Percentiles rank a stretch among this genome's conserved stretches.
These are phyloP conservation scores for Ceratocystiopsis minuta DNA, from an alignment of 2,329 filamentous ascomycete species.

Conservation along the genomic window DNA sequence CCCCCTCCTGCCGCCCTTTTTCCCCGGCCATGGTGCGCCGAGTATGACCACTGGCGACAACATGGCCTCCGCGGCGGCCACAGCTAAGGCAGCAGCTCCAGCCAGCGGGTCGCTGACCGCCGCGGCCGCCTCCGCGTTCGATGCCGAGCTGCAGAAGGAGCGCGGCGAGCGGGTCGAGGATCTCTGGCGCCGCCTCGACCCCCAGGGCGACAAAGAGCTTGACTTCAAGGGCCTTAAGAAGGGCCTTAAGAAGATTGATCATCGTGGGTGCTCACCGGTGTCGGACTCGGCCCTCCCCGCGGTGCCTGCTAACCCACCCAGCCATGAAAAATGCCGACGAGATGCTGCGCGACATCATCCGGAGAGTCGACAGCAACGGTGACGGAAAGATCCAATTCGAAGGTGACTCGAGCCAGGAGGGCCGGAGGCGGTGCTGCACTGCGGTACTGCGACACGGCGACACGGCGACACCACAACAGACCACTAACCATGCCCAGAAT, in stretches of 20 bases:
- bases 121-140: background rate
- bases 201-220: conserved; percentile 56
- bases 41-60: conserved; percentile 8
- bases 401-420: conserved; percentile 31
- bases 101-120: background rate
- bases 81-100: background rate
- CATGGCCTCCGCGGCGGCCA: background rate
- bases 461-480: too few species aligned
- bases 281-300: too few species aligned
- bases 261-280: conserved; percentile 41
- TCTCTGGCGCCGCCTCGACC: conserved; percentile 72
- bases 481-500: conserved; percentile 47
- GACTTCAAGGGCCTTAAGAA: conserved; percentile 72
- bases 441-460: too few species aligned
- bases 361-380: conserved; percentile 63
- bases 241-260: conserved; percentile 75
- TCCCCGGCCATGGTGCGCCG: conserved; percentile 4
- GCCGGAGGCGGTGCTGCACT: too few species aligned
- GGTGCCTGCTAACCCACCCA: conserved; percentile 13
- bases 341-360: conserved; percentile 65
- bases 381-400: conserved; percentile 85
- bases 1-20: background rate
- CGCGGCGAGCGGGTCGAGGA: conserved; percentile 66
- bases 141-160: conserved; percentile 49
- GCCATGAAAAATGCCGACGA: conserved; percentile 78